Base-by-base conservation (phyloP, 129 eudicot species). In the Scalesia atractyloides region DNA sequence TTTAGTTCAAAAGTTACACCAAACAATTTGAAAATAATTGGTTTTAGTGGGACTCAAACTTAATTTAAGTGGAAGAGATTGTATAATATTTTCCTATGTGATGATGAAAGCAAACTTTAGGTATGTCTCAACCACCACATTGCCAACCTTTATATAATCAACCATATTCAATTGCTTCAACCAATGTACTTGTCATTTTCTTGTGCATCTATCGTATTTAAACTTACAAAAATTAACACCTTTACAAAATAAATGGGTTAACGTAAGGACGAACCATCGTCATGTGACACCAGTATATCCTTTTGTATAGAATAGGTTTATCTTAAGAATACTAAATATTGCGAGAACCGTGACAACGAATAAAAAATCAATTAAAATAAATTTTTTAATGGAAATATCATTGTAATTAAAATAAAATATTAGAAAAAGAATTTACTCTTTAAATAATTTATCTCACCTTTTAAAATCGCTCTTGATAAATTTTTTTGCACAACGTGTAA, bases 91-190 rank as follows among this genome's bases (percentile, higher is more conserved):
- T 70, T 64, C 30, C 17, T 47, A 54, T 2, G 37, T 75, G 54
- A 76, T 76, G 77, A 64, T 60, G 56, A 79, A 70, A 70, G 70
- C 69, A 84, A 80, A 79, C 66, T 44, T 66, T 66, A 62, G 76
- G 41, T 30, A 68, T 68, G 69, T 69, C 66, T 57, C 85, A 77
- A 83, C 81, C 63, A 86, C 78, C 85, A 69, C 66, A 58, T 76
- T 56, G 66, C 78, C 86, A 77, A 66, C 77, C 81, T 78, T 67
- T 74, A 80, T 74, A 81, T 77, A 76, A 83, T 73, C 80, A 70
- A 77, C 59, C 59, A 22, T 56, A 53, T 66, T 44, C 53, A 50
- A 64, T 64, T 75, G 66, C 65, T 73, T 76, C 66, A 78, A 50
- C 64, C 46, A 26, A 60, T 60, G 30, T 49, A 68, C 60, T 68